phyloP scores from a whole-genome alignment of 2,329 filamentous ascomycete species.

The Xylaria polymorpha region DNA sequence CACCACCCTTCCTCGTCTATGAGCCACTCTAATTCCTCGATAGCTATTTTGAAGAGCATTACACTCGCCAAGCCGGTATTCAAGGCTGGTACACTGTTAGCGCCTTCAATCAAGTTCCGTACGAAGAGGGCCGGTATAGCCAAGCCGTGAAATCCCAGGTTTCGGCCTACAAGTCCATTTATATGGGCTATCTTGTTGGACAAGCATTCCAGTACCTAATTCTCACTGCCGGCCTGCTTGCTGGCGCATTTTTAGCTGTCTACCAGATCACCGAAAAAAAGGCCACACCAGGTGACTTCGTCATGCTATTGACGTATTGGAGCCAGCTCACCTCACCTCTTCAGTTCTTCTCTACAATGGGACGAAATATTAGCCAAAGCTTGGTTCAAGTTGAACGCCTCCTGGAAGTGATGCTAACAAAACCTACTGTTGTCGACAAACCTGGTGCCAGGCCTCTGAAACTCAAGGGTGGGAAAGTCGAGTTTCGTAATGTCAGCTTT shows the following conservation, averaged over 20 bases:
- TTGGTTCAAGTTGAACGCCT: slow-evolving; percentile 69
- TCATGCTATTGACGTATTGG: slow-evolving; percentile 79
- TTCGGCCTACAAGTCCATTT: slow-evolving; percentile 53
- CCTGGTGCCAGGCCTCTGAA: slow-evolving; percentile 62
- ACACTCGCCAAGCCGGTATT: slow-evolving; percentile 66
- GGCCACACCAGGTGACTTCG: slow-evolving; percentile 74
- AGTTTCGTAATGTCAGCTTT: slow-evolving; percentile 67
- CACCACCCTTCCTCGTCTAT: background rate
- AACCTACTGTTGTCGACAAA: slow-evolving; percentile 66
- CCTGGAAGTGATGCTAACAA: slow-evolving; percentile 67
- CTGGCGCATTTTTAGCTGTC: slow-evolving; percentile 68
- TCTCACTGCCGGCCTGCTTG: slow-evolving; percentile 75
- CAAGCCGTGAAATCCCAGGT: slow-evolving; percentile 60
- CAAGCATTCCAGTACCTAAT: slow-evolving; percentile 70
- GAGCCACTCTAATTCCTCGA: slow-evolving; percentile 12
- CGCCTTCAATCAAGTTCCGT: slow-evolving; percentile 68
- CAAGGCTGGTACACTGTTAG: slow-evolving; percentile 70
- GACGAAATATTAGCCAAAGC: slow-evolving; percentile 66
- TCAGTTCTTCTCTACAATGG: slow-evolving; percentile 73
- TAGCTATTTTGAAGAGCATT: slow-evolving; percentile 64
- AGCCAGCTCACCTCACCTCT: slow-evolving; percentile 76
- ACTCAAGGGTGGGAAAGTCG: slow-evolving; percentile 64
- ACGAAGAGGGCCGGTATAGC: slow-evolving; percentile 66
- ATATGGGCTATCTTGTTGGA: slow-evolving; percentile 61
- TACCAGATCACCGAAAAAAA: slow-evolving; percentile 73